Evolutionary conservation across 2,329 filamentous ascomycete genomes (phyloP).

Genomic region (Beauveria sp.): DNA sequence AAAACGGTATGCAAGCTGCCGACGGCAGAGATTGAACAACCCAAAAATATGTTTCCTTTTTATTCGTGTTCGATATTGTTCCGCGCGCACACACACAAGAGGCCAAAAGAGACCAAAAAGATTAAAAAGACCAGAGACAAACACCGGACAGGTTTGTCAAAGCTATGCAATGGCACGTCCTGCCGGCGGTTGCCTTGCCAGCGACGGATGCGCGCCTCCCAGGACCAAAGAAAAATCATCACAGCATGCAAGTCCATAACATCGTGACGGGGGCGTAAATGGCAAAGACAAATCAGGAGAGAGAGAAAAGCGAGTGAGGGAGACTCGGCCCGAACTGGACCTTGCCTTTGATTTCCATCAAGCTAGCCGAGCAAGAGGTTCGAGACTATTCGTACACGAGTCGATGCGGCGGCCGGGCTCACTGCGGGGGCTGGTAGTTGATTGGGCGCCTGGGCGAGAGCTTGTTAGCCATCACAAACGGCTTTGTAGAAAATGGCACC

Average conservation of each 20-base stretch:
- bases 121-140: background rate
- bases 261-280: slow-evolving; percentile 18
- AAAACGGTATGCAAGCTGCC: slow-evolving; percentile 1
- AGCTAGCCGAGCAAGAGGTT: background rate
- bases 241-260: slow-evolving; percentile 18
- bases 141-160: slow-evolving; percentile 3
- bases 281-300: slow-evolving; percentile 15
- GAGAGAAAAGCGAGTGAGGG: background rate
- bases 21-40: slow-evolving; percentile 1
- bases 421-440: slow-evolving; percentile 70
- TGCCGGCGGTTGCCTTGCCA: background rate
- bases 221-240: slow-evolving; percentile 11
- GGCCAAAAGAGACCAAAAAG: background rate
- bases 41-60: background rate
- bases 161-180: background rate
- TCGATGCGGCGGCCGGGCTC: slow-evolving; percentile 14
- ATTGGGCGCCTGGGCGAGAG: slow-evolving; percentile 59
- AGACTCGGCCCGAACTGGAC: background rate
- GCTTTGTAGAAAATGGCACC: background rate
- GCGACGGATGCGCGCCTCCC: background rate
- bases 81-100: background rate
- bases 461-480: background rate
- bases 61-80: slow-evolving; percentile 1
- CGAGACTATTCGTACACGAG: slow-evolving; percentile 10
- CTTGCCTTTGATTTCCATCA: background rate